These are phyloP conservation scores for Rhododendron molle DNA, from an alignment of 148 eudicot genomes.

Conservation along the genomic window DNA sequence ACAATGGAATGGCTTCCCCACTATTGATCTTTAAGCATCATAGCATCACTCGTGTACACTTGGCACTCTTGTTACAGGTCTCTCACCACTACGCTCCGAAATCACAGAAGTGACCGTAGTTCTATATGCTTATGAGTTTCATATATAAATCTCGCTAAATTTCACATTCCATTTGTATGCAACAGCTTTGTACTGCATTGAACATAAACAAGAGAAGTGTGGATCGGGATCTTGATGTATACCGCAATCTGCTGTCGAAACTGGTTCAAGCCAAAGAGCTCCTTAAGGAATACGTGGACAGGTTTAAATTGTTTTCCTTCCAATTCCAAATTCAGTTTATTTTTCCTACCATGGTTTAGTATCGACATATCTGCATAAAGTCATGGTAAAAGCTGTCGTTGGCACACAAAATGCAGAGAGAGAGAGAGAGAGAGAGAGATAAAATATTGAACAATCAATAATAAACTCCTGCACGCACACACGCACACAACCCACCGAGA, in stretches of 20 bases:
- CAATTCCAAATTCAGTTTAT: neutral
- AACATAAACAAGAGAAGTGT: slow-evolving; percentile 88
- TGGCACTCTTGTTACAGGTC: neutral
- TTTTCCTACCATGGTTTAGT: neutral
- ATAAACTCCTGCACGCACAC: too few relatives aligned
- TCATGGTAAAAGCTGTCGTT: neutral
- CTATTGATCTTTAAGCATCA: neutral
- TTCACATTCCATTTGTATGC: neutral
- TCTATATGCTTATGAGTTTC: neutral
- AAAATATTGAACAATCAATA: too few relatives aligned
- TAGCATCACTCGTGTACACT: neutral
- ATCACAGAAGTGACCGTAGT: neutral
- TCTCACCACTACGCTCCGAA: neutral
- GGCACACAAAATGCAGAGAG: neutral
- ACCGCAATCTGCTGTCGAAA: slow-evolving; percentile 85
- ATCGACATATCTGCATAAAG: neutral
- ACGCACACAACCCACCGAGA: too few relatives aligned
- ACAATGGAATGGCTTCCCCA: neutral
- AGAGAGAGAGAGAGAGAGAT: neutral
- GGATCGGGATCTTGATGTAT: slow-evolving; percentile 94
- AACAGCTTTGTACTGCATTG: slow-evolving; percentile 85
- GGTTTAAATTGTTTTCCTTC: slow-evolving; percentile 35
- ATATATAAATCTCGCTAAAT: neutral
- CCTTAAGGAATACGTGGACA: slow-evolving; percentile 78
- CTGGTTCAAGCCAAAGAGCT: slow-evolving; percentile 96